These are phyloP conservation scores for Trapa incisa DNA, from an alignment of 345 rosid species.

Conservation along the genomic window DNA sequence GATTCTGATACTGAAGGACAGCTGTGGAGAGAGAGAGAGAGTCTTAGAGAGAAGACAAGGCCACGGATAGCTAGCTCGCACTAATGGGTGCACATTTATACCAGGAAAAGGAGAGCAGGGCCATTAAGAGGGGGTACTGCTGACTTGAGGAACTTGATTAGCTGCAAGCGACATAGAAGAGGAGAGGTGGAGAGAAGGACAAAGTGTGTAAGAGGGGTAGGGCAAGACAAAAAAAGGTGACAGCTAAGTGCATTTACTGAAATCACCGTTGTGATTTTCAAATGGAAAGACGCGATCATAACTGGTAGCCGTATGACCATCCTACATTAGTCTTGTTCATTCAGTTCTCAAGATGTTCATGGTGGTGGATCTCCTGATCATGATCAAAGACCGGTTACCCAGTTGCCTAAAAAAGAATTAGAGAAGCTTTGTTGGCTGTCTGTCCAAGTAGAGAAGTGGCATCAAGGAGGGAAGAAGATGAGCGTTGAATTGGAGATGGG, in stretches of 20 bases:
- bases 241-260: conserved; percentile 3
- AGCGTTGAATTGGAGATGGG: not conserved
- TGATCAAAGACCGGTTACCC: too few species aligned
- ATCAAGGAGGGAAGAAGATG: not conserved
- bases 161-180: not conserved
- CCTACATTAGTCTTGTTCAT: too few species aligned
- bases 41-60: not conserved
- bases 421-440: too few species aligned
- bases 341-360: too few species aligned
- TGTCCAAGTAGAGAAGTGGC: too few species aligned
- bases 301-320: too few species aligned
- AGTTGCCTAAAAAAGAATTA: too few species aligned
- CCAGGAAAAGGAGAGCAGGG: not conserved
- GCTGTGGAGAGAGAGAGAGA: not conserved
- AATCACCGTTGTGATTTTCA: too few species aligned
- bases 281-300: too few species aligned
- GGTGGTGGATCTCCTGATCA: too few species aligned
- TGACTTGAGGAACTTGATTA: conserved; percentile 2
- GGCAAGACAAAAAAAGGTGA: not conserved
- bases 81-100: not conserved
- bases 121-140: not conserved
- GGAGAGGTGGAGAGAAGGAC: too few species aligned
- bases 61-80: not conserved
- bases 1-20: not conserved
- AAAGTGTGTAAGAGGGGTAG: not conserved